Base-by-base conservation (phyloP, 441 rosid genomes). In the Hura crepitans region DNA sequence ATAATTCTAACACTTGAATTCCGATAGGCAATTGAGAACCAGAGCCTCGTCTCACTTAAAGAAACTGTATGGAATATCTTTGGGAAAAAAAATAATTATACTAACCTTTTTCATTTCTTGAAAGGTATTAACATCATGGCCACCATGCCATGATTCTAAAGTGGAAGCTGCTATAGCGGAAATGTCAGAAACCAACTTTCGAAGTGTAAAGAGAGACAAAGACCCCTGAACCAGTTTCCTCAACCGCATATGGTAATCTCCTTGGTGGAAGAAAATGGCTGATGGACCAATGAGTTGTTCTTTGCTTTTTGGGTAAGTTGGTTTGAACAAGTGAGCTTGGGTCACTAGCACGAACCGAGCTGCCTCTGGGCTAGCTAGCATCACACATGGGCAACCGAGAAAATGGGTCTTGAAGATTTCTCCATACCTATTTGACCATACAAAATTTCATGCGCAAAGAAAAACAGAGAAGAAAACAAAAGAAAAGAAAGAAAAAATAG, bases 341-440 rank as follows among this genome's bases (percentile, higher is more conserved):
- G 91, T 86, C 27, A 79, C 86, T 15, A 94, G 73, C 50, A 94
- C 91, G 69, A 86, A 90, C 59, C 88, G 80, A 0, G 96, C 85
- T 23, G 96, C 99, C 75, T 88, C 97, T 0, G 93, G 94, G 72
- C 97, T 86, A 0, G 96, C 91, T 78, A 94, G 79, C 97, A 91
- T 91, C 46, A 90, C 90, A 75, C 96, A 84, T n/a, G 94, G 99
- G 70, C 97, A 94, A 20, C 99, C 99, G 6, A 94, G 82, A 67
- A 94, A 81, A 75, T 89, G 88, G 30, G 91, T 91, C 84, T 90
- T 91, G 90, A 94, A 94, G 63, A 94, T 89, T 83, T 93, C 92
- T 25, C 99, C 97, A 37, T 90, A 86, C 73, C 96, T 90, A 62
- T 60, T 27, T 69, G 37, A 45, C 23, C 53, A 60, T 2, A 53